phyloP scores from a whole-genome alignment of 2,329 filamentous ascomycete species.

The Delphinella strobiligena region DNA sequence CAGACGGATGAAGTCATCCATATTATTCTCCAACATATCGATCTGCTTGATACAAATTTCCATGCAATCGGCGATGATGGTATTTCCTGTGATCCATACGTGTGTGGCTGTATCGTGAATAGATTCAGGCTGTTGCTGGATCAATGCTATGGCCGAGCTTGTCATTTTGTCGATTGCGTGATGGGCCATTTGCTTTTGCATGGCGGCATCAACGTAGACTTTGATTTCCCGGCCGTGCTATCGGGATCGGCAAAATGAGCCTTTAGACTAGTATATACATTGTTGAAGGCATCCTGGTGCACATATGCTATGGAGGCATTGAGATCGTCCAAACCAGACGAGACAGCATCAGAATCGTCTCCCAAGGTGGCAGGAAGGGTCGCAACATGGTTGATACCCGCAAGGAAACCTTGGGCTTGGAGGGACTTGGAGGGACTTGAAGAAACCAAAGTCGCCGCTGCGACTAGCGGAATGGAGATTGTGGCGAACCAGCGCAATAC shows the following conservation, averaged over 20 bases:
- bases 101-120: slow-evolving; percentile 31
- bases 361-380: slow-evolving; percentile 27
- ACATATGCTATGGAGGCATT: slow-evolving; percentile 34
- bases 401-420: slow-evolving; percentile 30
- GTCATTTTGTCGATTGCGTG: slow-evolving; percentile 35
- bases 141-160: slow-evolving; percentile 31
- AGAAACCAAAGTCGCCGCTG: slow-evolving; percentile 35
- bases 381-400: slow-evolving; percentile 34
- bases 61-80: slow-evolving; percentile 33
- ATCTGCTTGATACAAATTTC: slow-evolving; percentile 30
- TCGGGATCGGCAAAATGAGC: slow-evolving; percentile 14
- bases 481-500: slow-evolving; percentile 32
- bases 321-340: slow-evolving; percentile 33
- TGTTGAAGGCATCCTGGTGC: slow-evolving; percentile 35
- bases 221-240: slow-evolving; percentile 17
- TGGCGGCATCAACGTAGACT: slow-evolving; percentile 31
- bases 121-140: slow-evolving; percentile 27
- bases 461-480: slow-evolving; percentile 32
- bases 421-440: slow-evolving; percentile 31
- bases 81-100: slow-evolving; percentile 32
- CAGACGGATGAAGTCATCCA: slow-evolving; percentile 34
- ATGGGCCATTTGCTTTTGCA: slow-evolving; percentile 33
- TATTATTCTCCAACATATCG: slow-evolving; percentile 25
- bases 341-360: slow-evolving; percentile 30
- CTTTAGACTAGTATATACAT: slow-evolving; percentile 32